A percentile compares a stretch with the other conserved stretches of the same genome.
Evolutionary conservation across 2,329 filamentous ascomycete species (phyloP).

Genomic region (Chaetomium globosum): DNA sequence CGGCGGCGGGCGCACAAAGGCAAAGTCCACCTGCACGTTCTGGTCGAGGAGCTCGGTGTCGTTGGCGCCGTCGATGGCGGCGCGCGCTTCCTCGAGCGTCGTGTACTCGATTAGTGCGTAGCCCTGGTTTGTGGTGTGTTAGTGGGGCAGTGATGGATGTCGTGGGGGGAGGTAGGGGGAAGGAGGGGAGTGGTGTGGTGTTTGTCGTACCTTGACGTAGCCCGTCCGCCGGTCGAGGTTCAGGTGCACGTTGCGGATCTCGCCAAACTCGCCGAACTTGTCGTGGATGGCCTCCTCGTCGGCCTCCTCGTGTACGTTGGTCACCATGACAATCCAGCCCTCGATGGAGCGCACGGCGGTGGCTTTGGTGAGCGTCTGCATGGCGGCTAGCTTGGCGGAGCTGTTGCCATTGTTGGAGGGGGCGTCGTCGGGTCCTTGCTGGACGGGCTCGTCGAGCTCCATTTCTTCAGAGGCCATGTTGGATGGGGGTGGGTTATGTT

Average conservation of each 20-base stretch:
- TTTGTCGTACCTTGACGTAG: slow-evolving; percentile 72
- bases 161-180: no score
- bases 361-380: slow-evolving; percentile 72
- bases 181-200: neutral
- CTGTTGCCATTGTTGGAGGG: slow-evolving; percentile 44
- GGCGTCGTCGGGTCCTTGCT: slow-evolving; percentile 39
- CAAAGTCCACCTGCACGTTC: slow-evolving; percentile 79
- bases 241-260: slow-evolving; percentile 84
- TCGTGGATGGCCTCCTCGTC: slow-evolving; percentile 82
- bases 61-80: slow-evolving; percentile 80
- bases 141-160: no score
- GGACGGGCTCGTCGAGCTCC: slow-evolving; percentile 57
- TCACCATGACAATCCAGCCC: slow-evolving; percentile 85
- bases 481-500: neutral
- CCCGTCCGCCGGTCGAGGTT: slow-evolving; percentile 81
- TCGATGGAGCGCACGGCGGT: slow-evolving; percentile 84
- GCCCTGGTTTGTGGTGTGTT: slow-evolving; percentile 54
- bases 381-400: slow-evolving; percentile 60
- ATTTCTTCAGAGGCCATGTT: slow-evolving; percentile 59
- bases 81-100: slow-evolving; percentile 75
- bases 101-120: slow-evolving; percentile 85
- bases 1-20: slow-evolving; percentile 78
- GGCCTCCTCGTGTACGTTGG: slow-evolving; percentile 85
- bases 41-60: slow-evolving; percentile 78
- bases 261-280: slow-evolving; percentile 79